phyloP scores from a whole-genome alignment of 139 green algal genomes.

The Asterochloris erici region DNA sequence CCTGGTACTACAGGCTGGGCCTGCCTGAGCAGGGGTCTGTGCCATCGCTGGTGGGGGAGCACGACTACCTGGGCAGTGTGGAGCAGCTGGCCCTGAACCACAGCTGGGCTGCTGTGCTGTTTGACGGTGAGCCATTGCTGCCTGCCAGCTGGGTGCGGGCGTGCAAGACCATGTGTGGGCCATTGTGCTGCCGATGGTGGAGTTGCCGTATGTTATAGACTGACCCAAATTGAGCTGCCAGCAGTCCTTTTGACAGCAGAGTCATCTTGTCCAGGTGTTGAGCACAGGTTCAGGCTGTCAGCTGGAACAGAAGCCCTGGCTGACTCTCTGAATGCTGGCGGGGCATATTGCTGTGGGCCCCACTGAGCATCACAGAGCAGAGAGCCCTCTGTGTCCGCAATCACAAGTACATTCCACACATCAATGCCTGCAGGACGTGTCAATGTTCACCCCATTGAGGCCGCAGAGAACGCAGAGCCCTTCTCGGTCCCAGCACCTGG shows the following conservation, averaged over 20 bases:
- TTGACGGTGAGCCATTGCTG: conserved; percentile 28
- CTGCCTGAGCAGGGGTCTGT: conserved; percentile 21
- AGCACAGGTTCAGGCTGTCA: neutral
- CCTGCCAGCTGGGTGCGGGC: too few relatives aligned
- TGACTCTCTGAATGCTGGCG: neutral
- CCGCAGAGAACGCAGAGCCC: conserved; percentile 13
- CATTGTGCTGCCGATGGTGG: too few relatives aligned
- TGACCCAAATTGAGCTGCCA: too few relatives aligned
- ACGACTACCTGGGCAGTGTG: conserved; percentile 61
- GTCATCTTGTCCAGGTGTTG: neutral
- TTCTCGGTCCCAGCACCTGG: conserved; percentile 20
- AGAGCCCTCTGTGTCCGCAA: too few relatives aligned
- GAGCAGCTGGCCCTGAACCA: conserved; percentile 48
- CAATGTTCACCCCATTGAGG: conserved; percentile 55
- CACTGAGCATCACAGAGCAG: too few relatives aligned
- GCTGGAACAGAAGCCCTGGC: too few relatives aligned
- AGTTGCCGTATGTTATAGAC: too few relatives aligned
- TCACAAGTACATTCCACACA: neutral
- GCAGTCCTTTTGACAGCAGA: neutral
- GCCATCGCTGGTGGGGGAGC: conserved; percentile 19
- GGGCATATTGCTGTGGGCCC: too few relatives aligned
- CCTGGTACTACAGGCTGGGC: conserved; percentile 8
- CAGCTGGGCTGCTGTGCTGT: conserved; percentile 50
- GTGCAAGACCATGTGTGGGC: too few relatives aligned
- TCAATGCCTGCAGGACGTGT: conserved; percentile 28